phyloP scores from a whole-genome alignment of 352 stramenopile genomes.

The Thraustochytrium sp. region DNA sequence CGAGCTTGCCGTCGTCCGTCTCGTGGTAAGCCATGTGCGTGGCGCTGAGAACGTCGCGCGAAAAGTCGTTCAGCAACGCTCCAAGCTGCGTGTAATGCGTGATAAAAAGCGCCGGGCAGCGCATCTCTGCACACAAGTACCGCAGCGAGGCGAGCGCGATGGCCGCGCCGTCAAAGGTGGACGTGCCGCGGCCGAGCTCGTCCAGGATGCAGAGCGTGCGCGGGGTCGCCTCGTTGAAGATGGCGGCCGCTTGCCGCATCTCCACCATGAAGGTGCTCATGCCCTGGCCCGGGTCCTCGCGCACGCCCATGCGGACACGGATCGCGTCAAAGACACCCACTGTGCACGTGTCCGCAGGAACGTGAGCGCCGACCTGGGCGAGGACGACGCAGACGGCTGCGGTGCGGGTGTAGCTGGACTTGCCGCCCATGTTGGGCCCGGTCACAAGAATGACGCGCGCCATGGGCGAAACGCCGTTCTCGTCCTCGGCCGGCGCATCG shows the following conservation, averaged over 20 bases:
- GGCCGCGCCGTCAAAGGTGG: conserved; percentile 95
- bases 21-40: conserved; percentile 41
- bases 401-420: conserved; percentile 64
- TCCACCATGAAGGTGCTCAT: conserved; percentile 57
- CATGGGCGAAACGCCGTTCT: background rate
- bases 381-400: conserved; percentile 62
- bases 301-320: conserved; percentile 64
- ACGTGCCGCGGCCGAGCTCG: conserved; percentile 95
- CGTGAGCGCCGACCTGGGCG: conserved; percentile 62
- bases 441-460: conserved; percentile 57
- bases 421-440: conserved; percentile 73
- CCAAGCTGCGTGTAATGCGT: conserved; percentile 87
- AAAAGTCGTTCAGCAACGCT: background rate
- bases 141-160: conserved; percentile 97
- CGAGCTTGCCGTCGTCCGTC: conserved; percentile 62
- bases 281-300: conserved; percentile 45
- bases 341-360: conserved; percentile 54
- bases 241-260: conserved; percentile 50
- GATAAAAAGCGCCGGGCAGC: conserved; percentile 91
- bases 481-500: background rate
- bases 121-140: conserved; percentile 75
- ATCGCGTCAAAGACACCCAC: conserved; percentile 60
- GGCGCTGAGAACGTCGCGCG: background rate
- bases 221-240: conserved; percentile 52
- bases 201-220: conserved; percentile 94